Conservation (phyloP, 495 filamentous ascomycete species). For the Podospora appendiculata region DNA sequence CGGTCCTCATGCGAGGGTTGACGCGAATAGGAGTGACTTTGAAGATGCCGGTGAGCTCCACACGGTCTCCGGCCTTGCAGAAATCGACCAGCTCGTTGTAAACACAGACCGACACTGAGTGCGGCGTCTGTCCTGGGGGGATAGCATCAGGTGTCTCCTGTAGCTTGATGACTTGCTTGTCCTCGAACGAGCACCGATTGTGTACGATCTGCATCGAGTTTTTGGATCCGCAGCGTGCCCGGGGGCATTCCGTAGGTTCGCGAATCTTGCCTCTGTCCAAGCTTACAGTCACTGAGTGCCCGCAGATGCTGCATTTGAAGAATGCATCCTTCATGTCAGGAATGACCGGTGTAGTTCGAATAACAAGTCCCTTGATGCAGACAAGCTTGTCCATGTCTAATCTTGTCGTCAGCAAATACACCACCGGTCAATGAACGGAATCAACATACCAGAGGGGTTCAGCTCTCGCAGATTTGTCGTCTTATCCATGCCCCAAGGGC, state of each 20-base stretch:
- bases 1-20: constrained; percentile 83
- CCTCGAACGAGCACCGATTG: constrained; percentile 89
- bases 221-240: constrained; percentile 69
- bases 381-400: constrained; percentile 90
- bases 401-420: neutral
- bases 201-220: constrained; percentile 99
- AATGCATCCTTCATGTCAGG: constrained; percentile 95
- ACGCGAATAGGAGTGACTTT: constrained; percentile 91
- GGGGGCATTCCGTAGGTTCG: constrained; percentile 85
- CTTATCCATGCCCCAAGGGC: constrained; percentile 82
- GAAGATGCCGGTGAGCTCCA: constrained; percentile 96
- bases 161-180: constrained; percentile 98
- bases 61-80: constrained; percentile 93
- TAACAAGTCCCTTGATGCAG: constrained; percentile 93
- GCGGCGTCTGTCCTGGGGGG: constrained; percentile 94
- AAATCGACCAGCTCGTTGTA: constrained; percentile 97
- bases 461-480: constrained; percentile 90
- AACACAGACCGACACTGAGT: constrained; percentile 92
- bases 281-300: constrained; percentile 80
- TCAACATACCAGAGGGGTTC: constrained; percentile 63
- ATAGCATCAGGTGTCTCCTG: constrained; percentile 95
- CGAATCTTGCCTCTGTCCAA: constrained; percentile 94
- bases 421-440: neutral
- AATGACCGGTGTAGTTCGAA: constrained; percentile 90
- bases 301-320: constrained; percentile 90